Conservation (phyloP, 2,329 filamentous ascomycete genomes). For the Hypoxylon sp. region DNA sequence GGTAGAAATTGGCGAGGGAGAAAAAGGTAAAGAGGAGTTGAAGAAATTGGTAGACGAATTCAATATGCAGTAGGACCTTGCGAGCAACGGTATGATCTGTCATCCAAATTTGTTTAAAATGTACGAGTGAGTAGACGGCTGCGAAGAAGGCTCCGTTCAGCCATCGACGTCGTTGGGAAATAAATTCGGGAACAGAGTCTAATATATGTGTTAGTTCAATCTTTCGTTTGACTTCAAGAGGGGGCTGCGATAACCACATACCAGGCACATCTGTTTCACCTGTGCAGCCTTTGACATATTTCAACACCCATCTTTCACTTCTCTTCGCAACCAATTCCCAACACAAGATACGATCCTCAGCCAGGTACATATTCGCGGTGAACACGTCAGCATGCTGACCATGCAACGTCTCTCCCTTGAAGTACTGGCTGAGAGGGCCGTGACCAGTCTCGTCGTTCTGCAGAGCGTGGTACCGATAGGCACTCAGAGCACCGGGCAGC, state of each 20-base stretch:
- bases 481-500: constrained; percentile 96
- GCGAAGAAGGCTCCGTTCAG: constrained; percentile 99
- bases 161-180: constrained; percentile 95
- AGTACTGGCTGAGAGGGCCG: constrained; percentile 95
- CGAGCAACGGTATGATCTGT: constrained; percentile 91
- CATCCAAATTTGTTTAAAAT: constrained; percentile 90
- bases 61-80: constrained; percentile 91
- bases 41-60: constrained; percentile 94
- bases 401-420: constrained; percentile 95
- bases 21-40: constrained; percentile 97
- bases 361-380: constrained; percentile 99
- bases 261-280: constrained; percentile 98
- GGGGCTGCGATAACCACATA: constrained; percentile 57
- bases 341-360: constrained; percentile 95
- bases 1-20: constrained; percentile 97
- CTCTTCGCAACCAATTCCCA: constrained; percentile 97
- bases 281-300: constrained; percentile 95
- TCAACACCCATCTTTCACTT: constrained; percentile 94
- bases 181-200: constrained; percentile 95
- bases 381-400: constrained; percentile 90
- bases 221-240: background rate
- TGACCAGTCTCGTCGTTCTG: constrained; percentile 97
- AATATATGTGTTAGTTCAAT: constrained; percentile 43
- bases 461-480: constrained; percentile 91
- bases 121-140: constrained; percentile 94